Evolutionary conservation across 2,329 filamentous ascomycete species (phyloP), one percentile per base, ranked within the genome.

Genomic region (Penicillium sclerotigenum): DNA sequence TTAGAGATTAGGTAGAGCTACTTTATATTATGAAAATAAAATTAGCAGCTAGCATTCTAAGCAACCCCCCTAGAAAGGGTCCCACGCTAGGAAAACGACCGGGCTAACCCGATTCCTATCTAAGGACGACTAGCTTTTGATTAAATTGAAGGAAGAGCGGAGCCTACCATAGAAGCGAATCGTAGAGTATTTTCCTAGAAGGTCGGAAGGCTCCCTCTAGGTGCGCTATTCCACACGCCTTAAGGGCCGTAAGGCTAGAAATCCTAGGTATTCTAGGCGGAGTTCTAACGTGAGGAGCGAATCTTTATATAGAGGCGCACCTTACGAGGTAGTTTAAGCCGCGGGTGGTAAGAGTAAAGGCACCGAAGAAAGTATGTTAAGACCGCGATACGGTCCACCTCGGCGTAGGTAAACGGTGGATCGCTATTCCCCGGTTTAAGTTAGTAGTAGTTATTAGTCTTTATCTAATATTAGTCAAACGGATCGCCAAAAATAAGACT

Each of bases 101-200:
- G 29, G 47, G 29, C 34, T 14, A 47, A 29, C 47, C 47, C 29
- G 37, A 34, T 31, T 41, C 33, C 45, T 42, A 8, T 46, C 36
- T 45, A 50, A 51, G 47, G 55, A 57, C 33, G 50, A 57, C 50
- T 11, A 50, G 46, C 55, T 57, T 40, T 57, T 54, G 38, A 57
- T 54, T 47, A 24, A 58, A 54, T 57, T 57, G 46, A 54, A 57
- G 55, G 55, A 54, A 57, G 33, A 50, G 55, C 42, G 26, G 42
- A 37, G 36, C 40, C 26, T 57, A 5, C 42, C 26, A 34, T 58
- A 22, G 51, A 58, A 49, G 22, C 22, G 48, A 54, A 58, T 54
- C 28, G 51, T 34, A 48, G 34, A 58, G 48, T 47, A 54, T 58
- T 54, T 58, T 24, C 56, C 51, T 49, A 18, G 47, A 33, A 58